Evolutionary conservation across 2,329 filamentous ascomycete species (phyloP).

Genomic region (Sporothrix luriei): DNA sequence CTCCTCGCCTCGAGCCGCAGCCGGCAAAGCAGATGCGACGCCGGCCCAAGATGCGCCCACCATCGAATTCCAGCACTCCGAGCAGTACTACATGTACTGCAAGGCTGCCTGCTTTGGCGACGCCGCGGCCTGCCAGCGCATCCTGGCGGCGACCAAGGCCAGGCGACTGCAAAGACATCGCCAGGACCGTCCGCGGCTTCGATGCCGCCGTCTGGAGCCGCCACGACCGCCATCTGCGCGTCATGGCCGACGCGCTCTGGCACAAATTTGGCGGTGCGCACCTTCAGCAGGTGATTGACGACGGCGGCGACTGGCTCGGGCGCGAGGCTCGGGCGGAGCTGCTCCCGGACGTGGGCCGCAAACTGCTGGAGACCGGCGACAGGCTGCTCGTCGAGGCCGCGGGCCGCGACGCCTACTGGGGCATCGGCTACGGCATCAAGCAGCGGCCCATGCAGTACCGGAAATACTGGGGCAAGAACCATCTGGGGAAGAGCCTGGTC

Average conservation of each 20-base stretch:
- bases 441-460: neutral
- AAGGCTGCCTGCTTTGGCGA: conserved; percentile 8
- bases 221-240: neutral
- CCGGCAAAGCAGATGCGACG: neutral
- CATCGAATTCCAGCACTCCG: neutral
- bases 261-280: neutral
- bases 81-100: conserved; percentile 21
- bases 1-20: neutral
- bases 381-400: neutral
- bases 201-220: neutral
- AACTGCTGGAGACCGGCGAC: neutral
- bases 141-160: neutral
- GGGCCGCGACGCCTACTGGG: conserved; percentile 9
- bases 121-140: neutral
- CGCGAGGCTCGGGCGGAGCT: neutral
- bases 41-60: neutral
- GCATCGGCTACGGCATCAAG: conserved; percentile 12
- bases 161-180: neutral
- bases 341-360: neutral
- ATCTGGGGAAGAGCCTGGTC: conserved; percentile 1
- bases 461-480: conserved; percentile 11
- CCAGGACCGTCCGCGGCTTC: neutral
- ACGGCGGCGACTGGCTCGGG: neutral
- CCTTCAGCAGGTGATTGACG: neutral
- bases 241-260: conserved; percentile 3